These are phyloP conservation scores for Pyracantha coccinea DNA, from an alignment of 331 rosid genomes.

Conservation along the genomic window DNA sequence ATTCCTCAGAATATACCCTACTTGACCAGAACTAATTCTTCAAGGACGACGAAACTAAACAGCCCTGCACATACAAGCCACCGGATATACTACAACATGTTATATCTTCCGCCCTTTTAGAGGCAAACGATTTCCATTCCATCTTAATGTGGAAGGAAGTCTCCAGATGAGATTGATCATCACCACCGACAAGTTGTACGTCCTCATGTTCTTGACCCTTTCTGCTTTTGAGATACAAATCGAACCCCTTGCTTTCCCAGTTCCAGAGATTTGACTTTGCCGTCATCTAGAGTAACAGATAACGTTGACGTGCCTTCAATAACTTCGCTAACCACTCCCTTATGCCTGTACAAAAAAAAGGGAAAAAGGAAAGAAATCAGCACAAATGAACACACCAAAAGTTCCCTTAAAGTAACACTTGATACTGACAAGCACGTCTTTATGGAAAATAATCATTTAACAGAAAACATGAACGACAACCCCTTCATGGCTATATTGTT, in stretches of 20 bases:
- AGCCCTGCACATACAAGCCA: conserved; percentile 6
- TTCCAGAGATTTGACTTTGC: conserved; percentile 53
- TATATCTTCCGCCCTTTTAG: neutral
- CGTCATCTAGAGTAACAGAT: conserved; percentile 70
- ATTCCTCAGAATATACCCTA: neutral
- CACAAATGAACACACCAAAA: neutral
- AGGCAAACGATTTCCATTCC: neutral
- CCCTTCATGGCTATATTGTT: neutral
- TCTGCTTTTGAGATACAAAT: conserved; percentile 85
- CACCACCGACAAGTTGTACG: neutral
- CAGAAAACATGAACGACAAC: neutral
- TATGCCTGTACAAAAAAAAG: conserved; percentile 50
- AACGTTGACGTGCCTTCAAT: conserved; percentile 64
- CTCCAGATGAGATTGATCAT: neutral
- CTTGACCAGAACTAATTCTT: conserved; percentile 1
- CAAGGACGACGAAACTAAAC: neutral
- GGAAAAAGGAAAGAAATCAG: neutral
- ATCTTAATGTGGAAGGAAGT: conserved; percentile 4
- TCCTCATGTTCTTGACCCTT: conserved; percentile 63
- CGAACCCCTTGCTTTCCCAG: conserved; percentile 90
- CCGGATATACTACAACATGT: neutral
- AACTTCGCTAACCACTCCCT: conserved; percentile 62
- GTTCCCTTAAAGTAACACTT: neutral
- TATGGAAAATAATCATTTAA: neutral
- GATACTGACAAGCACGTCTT: neutral